phyloP scores from a whole-genome alignment of 495 filamentous ascomycete species.

The Articulospora tetracladia region DNA sequence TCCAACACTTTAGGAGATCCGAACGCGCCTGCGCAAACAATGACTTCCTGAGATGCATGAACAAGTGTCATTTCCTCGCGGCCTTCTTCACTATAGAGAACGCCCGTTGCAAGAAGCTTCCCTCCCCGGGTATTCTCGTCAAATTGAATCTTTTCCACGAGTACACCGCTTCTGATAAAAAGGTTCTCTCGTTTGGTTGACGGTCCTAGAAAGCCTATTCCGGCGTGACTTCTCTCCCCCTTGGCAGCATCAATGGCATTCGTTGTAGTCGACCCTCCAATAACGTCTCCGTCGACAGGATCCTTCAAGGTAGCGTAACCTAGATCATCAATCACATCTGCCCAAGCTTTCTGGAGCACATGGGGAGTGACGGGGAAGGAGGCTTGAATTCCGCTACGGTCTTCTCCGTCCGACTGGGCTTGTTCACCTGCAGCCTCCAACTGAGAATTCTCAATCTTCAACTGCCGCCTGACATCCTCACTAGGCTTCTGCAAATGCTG shows the following conservation, averaged over 20 bases:
- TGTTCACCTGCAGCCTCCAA: no score
- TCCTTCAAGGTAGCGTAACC: no score
- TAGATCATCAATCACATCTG: no score
- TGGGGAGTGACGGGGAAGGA: no score
- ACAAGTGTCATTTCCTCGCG: background rate
- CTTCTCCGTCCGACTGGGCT: no score
- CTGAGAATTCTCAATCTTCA: no score
- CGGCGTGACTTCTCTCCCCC: background rate
- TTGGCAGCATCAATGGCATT: background rate
- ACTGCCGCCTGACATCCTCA: no score
- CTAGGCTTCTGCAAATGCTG: no score
- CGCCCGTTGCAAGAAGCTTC: background rate
- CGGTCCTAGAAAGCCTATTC: background rate
- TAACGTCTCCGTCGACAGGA: no score
- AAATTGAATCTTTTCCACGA: background rate
- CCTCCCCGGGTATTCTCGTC: background rate
- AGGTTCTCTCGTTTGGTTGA: background rate
- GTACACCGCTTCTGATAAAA: background rate
- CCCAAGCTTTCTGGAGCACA: no score
- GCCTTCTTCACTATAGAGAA: conserved; percentile 19
- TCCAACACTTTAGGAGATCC: conserved; percentile 16
- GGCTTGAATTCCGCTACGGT: no score
- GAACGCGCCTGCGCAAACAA: conserved; percentile 15
- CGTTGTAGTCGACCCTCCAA: no score
- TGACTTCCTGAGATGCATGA: conserved; percentile 15